Evolutionary conservation across 179 eudicot genomes (phyloP), one percentile per base, ranked within the genome.

Genomic region (Heliamphora pulchella): DNA sequence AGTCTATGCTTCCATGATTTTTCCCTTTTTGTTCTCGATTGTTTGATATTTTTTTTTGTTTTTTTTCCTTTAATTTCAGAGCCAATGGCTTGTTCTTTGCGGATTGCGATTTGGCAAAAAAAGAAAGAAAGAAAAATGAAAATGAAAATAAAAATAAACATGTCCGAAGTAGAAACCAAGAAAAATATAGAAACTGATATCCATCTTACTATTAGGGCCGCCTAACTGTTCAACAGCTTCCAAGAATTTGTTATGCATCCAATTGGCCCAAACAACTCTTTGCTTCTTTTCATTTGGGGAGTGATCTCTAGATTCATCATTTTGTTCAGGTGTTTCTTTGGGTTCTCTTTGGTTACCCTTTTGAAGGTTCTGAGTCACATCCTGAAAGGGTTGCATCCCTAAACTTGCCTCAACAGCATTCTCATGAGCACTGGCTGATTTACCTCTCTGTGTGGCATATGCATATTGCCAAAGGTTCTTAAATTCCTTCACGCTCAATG

Each of bases 201-300:
- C 31, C 31, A 20, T 58, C 86, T 83, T 87, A 84, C 87, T 87
- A 0, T 79, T 81, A 39, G 53, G 50, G 58, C 85, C 31, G 31
- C 31, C 85, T 15, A 84, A 14, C 31, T 58, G 74, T 57, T 71
- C 66, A 39, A 87, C 69, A 59, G 89, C 89, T 58, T 84, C 80
- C 81, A 84, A 18, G 78, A 87, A 87, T 6, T 82, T 82, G 2
- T 39, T 48, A 75, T 87, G 87, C 87, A 87, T 57, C 58, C 83
- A 77, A 1, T 11, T 17, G 51, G 76, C 76, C 89, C 89, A 87
- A 14, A 44, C 65, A 48, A 86, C 83, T 70, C 87, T 80, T 50
- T 51, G 77, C 64, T 79, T 87, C 78, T 81, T 84, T 14, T 53
- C 79, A 5, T 3, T 54, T 2, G 47, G 46, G 13, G 39, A 54